These are phyloP conservation scores for Biancaea sappan DNA, from an alignment of 306 rosid species.

Conservation along the genomic window DNA sequence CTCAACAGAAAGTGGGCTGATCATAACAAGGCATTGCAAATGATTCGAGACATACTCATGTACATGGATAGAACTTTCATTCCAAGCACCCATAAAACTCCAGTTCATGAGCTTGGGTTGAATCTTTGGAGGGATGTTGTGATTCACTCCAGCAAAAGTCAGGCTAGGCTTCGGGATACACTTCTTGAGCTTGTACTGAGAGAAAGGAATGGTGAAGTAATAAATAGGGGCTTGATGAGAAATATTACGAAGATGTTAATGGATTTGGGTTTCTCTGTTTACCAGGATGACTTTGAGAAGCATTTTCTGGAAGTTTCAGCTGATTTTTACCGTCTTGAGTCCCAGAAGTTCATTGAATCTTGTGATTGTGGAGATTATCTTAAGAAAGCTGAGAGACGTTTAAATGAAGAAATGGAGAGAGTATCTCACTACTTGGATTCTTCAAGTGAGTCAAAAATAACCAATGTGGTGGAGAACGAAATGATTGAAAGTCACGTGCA, in stretches of 20 bases:
- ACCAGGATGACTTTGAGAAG: constrained; percentile 55
- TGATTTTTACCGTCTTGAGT: constrained; percentile 50
- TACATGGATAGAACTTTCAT: constrained; percentile 64
- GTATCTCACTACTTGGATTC: constrained; percentile 59
- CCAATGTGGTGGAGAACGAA: constrained; percentile 54
- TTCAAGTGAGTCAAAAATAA: constrained; percentile 49
- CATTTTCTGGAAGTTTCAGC: constrained; percentile 53
- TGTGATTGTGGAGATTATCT: constrained; percentile 64
- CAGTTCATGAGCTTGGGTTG: constrained; percentile 63
- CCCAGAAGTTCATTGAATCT: constrained; percentile 55
- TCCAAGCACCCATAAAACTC: constrained; percentile 56
- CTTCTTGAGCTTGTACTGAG: constrained; percentile 55
- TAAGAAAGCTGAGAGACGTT: constrained; percentile 56
- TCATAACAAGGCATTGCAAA: constrained; percentile 63
- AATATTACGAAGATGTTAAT: constrained; percentile 53
- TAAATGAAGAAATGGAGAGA: constrained; percentile 57
- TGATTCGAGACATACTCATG: constrained; percentile 66
- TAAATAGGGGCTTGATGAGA: constrained; percentile 63
- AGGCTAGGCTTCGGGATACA: constrained; percentile 51
- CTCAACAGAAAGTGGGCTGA: constrained; percentile 64
- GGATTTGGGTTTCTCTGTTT: constrained; percentile 57
- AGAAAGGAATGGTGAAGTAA: constrained; percentile 59
- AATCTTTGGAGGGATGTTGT: constrained; percentile 64
- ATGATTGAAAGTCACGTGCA: constrained; percentile 57
- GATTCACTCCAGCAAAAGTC: constrained; percentile 55